Percentiles rank a stretch among this genome's conserved stretches.
Evolutionary conservation across 805 yeast species (phyloP).

Genomic region (Martiniozyma abietophila): DNA sequence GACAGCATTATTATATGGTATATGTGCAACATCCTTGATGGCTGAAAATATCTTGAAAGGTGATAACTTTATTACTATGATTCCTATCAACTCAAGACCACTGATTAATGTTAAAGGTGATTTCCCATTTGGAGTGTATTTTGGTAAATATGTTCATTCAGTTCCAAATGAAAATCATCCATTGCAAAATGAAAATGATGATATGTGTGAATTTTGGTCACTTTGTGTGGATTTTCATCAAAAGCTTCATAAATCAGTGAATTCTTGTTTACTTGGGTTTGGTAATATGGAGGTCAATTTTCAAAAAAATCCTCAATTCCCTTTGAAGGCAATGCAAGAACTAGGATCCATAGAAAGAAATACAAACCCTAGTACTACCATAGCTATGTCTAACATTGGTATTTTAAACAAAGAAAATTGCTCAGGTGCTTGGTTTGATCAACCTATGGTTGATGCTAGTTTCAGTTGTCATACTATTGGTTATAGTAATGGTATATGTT

Average conservation of each 20-base stretch:
- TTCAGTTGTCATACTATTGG: constrained; percentile 9
- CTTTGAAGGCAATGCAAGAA: neutral
- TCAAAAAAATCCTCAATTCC: neutral
- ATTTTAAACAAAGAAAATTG: neutral
- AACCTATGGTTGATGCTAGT: constrained; percentile 11
- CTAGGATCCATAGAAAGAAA: constrained; percentile 5
- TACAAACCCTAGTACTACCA: constrained; percentile 4
- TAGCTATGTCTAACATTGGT: constrained; percentile 11
- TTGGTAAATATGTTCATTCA: constrained; percentile 7
- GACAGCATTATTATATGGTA: constrained; percentile 8
- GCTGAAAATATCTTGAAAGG: neutral
- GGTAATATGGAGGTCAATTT: constrained; percentile 4
- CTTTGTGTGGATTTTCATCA: constrained; percentile 6
- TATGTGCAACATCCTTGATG: constrained; percentile 5
- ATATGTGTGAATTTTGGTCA: constrained; percentile 4
- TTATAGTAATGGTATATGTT: constrained; percentile 2
- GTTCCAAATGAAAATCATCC: neutral
- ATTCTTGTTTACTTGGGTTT: constrained; percentile 2
- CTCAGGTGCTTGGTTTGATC: constrained; percentile 9
- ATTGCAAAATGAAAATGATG: neutral
- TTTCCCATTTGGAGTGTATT: constrained; percentile 8
- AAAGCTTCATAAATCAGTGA: neutral
- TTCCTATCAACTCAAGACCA: constrained; percentile 10
- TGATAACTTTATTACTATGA: constrained; percentile 3
- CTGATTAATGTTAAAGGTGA: neutral